Evolutionary conservation across 2,329 filamentous ascomycete species (phyloP), one percentile per base, ranked within the genome.

Genomic region (Hymenoscyphus linearis): DNA sequence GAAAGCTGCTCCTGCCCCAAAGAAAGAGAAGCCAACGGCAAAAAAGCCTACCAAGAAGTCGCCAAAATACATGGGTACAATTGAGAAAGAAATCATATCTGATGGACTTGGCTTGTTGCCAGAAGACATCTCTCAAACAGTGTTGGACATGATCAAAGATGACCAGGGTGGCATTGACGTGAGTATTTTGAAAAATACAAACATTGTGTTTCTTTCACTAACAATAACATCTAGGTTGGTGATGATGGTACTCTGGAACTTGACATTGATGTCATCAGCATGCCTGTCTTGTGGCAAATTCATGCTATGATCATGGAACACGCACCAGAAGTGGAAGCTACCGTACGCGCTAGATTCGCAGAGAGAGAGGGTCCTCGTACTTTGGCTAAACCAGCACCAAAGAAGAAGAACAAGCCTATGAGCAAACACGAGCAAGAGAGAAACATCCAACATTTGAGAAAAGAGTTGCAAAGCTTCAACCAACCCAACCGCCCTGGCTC

Each of bases 31-130:
- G 62, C 62, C 65, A 75, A 64, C 71, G 72, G 0, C 81, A 79
- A 86, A 84, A 57, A 72, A 71, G 55, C n/a, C 61, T 44, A 58
- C 55, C 35, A 60, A 59, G 14, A 58, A 56, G 13, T 59, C 50
- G 69, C 64, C 55, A n/a, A 66, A 62, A n/a, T 82, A 82, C 59
- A 84, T 90, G 70, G 85, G 91, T 52, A 87, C 85, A 7, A 84
- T 88, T 3, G 92, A 99, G 76, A 98, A 98, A 79, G 91, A 95
- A 61, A 85, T 93, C 66, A 96, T 99, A 61, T 93, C 91, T 1
- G 87, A 88, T 62, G 89, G 90, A 14, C 95, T 96, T 65, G 89
- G 88, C 69, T 87, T 87, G 64, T 85, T 98, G 61, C 87, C 92
- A 18, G 88, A 89, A 56, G 80, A 81, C n/a, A 86, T 91, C 67